Conservation (phyloP, 345 rosid species). For the Brassica carinata region DNA sequence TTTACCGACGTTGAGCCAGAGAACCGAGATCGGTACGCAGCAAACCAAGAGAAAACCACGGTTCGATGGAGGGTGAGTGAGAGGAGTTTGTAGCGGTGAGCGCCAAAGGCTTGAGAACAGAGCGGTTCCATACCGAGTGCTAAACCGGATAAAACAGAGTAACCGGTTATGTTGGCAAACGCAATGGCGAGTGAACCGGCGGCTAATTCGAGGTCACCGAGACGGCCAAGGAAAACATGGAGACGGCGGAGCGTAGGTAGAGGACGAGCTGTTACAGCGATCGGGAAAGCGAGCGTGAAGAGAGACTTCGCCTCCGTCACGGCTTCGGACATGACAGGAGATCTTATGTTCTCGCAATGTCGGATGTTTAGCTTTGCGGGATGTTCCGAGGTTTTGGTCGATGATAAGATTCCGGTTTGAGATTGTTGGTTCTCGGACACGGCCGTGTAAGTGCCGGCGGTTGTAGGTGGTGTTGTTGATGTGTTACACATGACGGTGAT, state of each 20-base stretch:
- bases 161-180: slow-evolving; percentile 91
- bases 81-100: slow-evolving; percentile 77
- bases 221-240: slow-evolving; percentile 94
- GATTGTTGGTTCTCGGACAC: slow-evolving; percentile 43
- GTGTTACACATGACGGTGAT: slow-evolving; percentile 61
- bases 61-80: slow-evolving; percentile 84
- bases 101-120: slow-evolving; percentile 94
- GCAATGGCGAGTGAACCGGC: slow-evolving; percentile 97
- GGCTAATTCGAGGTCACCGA: slow-evolving; percentile 83
- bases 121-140: slow-evolving; percentile 96
- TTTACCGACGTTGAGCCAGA: slow-evolving; percentile 70
- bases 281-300: slow-evolving; percentile 75
- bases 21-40: slow-evolving; percentile 72
- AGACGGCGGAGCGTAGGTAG: slow-evolving; percentile 81
- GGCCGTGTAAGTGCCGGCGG: slow-evolving; percentile 31
- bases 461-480: slow-evolving; percentile 30
- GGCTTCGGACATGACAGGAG: slow-evolving; percentile 40
- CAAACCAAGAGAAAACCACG: slow-evolving; percentile 63
- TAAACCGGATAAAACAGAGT: slow-evolving; percentile 92
- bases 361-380: slow-evolving; percentile 23
- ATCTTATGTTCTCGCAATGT: slow-evolving; percentile 33
- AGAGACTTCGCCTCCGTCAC: slow-evolving; percentile 68
- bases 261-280: slow-evolving; percentile 80
- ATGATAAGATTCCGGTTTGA: slow-evolving; percentile 39
- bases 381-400: slow-evolving; percentile 38